A percentile compares a stretch with the other conserved stretches of the same genome.
phyloP scores from a whole-genome alignment of 129 eudicot species.

The Saposhnikovia divaricata region DNA sequence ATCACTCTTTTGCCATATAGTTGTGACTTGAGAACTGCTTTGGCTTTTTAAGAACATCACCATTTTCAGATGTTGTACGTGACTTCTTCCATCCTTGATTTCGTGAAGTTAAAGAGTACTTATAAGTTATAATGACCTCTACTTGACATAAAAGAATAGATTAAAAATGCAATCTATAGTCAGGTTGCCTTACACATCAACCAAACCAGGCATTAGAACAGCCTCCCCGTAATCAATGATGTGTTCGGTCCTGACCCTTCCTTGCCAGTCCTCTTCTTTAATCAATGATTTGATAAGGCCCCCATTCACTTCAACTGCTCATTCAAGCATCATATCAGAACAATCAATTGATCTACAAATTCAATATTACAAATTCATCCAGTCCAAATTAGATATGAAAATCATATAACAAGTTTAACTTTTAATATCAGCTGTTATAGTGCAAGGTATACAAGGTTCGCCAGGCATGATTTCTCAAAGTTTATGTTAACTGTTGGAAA shows the following conservation, averaged over 20 bases:
- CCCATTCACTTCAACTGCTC: conserved; percentile 83
- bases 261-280: conserved; percentile 61
- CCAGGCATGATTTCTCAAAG: neutral
- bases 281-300: conserved; percentile 66
- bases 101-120: neutral
- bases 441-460: neutral
- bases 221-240: conserved; percentile 85
- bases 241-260: conserved; percentile 29
- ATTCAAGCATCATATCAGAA: conserved; percentile 20
- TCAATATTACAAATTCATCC: neutral
- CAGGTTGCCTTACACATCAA: conserved; percentile 73
- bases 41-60: neutral
- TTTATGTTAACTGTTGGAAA: neutral
- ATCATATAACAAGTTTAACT: neutral
- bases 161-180: neutral
- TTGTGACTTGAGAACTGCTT: neutral
- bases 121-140: neutral
- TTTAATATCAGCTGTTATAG: neutral
- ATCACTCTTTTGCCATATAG: neutral
- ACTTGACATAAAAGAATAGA: neutral
- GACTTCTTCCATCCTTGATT: neutral
- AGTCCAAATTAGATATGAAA: neutral
- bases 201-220: conserved; percentile 96
- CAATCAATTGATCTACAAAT: neutral
- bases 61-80: neutral